Conservation (phyloP, 2,329 filamentous ascomycete species). For the Fusarium annulatum region DNA sequence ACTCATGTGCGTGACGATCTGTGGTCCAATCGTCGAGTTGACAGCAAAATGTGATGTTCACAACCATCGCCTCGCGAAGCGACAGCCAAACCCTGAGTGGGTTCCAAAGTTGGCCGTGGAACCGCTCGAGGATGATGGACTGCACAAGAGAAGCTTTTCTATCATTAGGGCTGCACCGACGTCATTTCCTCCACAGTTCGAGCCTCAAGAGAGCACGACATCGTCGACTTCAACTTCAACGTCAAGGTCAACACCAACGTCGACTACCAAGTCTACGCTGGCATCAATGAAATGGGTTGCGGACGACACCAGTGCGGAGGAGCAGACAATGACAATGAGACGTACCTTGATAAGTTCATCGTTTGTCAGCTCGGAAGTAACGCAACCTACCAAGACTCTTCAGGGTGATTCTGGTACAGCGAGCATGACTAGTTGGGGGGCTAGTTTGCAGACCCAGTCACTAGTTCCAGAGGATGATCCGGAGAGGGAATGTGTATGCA, state of each 20-base stretch:
- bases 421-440: constrained; percentile 11
- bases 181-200: constrained; percentile 42
- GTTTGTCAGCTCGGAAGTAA: constrained; percentile 6
- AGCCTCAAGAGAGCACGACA: constrained; percentile 15
- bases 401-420: background rate
- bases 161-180: constrained; percentile 48
- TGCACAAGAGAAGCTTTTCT: constrained; percentile 44
- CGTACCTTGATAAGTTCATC: constrained; percentile 11
- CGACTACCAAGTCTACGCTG: background rate
- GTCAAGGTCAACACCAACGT: constrained; percentile 7
- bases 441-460: constrained; percentile 28
- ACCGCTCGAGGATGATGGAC: constrained; percentile 15
- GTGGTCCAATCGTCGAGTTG: constrained; percentile 57
- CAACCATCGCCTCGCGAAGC: constrained; percentile 44
- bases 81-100: constrained; percentile 34
- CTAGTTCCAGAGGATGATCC: constrained; percentile 36
- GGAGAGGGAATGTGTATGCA: constrained; percentile 53
- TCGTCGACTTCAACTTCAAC: constrained; percentile 6
- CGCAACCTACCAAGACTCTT: constrained; percentile 3
- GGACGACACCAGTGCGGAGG: constrained; percentile 13
- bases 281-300: constrained; percentile 2
- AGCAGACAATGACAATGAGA: background rate
- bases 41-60: constrained; percentile 50
- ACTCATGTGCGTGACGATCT: constrained; percentile 54
- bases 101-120: constrained; percentile 38